Evolutionary conservation across 139 green algal species (phyloP).

Genomic region (Asterochloris erici): DNA sequence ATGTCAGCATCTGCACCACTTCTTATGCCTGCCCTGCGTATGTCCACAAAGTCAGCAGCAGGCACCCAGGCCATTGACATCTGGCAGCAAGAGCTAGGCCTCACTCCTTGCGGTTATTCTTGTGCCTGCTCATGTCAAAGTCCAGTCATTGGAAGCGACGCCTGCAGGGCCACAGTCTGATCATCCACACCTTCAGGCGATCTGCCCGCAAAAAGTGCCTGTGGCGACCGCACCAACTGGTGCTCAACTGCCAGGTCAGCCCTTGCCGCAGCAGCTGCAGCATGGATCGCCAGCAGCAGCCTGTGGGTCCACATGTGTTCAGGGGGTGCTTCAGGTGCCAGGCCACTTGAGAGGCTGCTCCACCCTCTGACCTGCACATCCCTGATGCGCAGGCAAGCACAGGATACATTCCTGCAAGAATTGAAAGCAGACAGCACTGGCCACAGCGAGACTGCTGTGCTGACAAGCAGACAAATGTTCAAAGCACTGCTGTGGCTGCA

Average conservation of each 20-base stretch:
- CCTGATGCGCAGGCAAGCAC: neutral
- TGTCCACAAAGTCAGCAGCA: neutral
- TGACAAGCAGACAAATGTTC: too few relatives aligned
- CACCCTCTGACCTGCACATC: neutral
- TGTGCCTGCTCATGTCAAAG: neutral
- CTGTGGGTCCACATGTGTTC: neutral
- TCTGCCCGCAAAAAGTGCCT: slow-evolving; percentile 13
- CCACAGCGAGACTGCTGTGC: neutral
- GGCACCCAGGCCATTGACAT: neutral
- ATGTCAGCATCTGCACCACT: neutral
- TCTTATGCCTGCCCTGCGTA: neutral
- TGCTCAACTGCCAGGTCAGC: slow-evolving; percentile 22
- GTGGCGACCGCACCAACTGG: slow-evolving; percentile 34
- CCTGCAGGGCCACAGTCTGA: slow-evolving; percentile 34
- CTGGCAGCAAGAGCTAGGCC: neutral
- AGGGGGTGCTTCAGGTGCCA: neutral
- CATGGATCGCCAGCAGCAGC: neutral
- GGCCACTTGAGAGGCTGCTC: too few relatives aligned
- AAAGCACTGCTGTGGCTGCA: neutral
- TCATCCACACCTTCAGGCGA: slow-evolving; percentile 43
- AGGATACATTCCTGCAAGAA: neutral
- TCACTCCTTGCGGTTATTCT: neutral
- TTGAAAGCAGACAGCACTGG: too few relatives aligned
- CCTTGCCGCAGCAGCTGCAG: neutral
- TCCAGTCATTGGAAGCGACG: neutral